A percentile compares a stretch with the other conserved stretches of the same genome.
phyloP scores from a whole-genome alignment of 148 eudicot genomes.

The Vaccinium vitisidaea region DNA sequence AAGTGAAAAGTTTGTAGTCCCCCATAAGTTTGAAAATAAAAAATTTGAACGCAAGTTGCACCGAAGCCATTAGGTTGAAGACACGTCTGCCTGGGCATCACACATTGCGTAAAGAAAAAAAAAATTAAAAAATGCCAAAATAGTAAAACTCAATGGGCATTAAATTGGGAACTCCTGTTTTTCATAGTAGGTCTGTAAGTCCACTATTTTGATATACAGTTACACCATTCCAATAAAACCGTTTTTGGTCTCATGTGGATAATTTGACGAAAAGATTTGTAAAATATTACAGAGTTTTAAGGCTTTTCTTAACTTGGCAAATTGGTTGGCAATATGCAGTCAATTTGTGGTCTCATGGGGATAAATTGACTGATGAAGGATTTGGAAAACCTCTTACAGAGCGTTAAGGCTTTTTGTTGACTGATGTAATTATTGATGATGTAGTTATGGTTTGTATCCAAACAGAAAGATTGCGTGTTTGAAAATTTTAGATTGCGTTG shows the following conservation, averaged over 20 bases:
- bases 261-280: too few species aligned
- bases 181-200: neutral
- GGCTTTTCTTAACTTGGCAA: neutral
- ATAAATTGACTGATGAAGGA: neutral
- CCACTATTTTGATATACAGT: neutral
- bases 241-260: too few species aligned
- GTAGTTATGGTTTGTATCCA: neutral
- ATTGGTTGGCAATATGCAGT: neutral
- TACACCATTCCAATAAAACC: neutral
- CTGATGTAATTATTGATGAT: neutral
- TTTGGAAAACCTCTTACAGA: neutral
- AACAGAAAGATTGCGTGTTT: neutral
- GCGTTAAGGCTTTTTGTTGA: neutral
- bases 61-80: too few species aligned
- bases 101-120: too few species aligned
- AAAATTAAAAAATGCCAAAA: neutral
- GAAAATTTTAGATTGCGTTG: neutral
- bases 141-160: neutral
- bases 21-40: too few species aligned
- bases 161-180: neutral
- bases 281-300: neutral
- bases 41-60: too few species aligned
- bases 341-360: neutral
- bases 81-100: too few species aligned
- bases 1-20: too few species aligned